Base-by-base conservation (phyloP, 2,329 filamentous ascomycete species). In the Botryosphaeria dothidea region DNA sequence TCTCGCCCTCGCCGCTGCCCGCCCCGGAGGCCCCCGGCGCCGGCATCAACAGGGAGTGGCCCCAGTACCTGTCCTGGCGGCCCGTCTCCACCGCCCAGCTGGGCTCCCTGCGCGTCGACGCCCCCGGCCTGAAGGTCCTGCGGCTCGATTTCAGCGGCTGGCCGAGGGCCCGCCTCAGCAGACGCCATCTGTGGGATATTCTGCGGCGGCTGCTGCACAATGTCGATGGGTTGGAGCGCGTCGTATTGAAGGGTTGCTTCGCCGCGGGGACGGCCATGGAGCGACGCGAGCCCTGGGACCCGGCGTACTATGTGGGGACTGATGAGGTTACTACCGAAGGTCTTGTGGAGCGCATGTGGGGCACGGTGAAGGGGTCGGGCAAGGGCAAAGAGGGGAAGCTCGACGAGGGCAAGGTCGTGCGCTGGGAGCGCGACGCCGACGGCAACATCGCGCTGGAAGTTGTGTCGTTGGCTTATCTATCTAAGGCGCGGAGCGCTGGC, bases 81-180 rank as follows among this genome's bases (percentile, higher is more conserved):
- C 68, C 61, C 13, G 36, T 66, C 8, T 67, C 67, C 15, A 67
- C 69, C 6, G 60, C 65, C 4, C 63, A 67, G 1, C 48, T 71
- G 7, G 69, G 68, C 9, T 74, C 72, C 1, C 57, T 78, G 15
- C 68, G 68, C 7, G 64, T 58, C 21, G 73, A 75, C 56, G 71
- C 72, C 5, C 71, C 72, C n/a, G 70, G 69, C 11, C 65, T 78
- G n/a, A 72, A 70, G 57, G 74, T 71, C 23, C 66, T 78, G 8
- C 68, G 75, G 9, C 57, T 78, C 15, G 77, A 79, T 51, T 77
- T 78, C 49, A 69, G 71, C 43, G 68, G 70, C 2, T 79, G 76
- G 75, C 74, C 74, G 3, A 65, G 56, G 9, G 72, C 76, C 21
- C 49, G 71, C 17, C 69, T 76, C 67, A 70, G 69, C 61, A 67